Evolutionary conservation across 352 stramenopile species (phyloP), one percentile per base, ranked within the genome.

Genomic region (Detonula confervacea): DNA sequence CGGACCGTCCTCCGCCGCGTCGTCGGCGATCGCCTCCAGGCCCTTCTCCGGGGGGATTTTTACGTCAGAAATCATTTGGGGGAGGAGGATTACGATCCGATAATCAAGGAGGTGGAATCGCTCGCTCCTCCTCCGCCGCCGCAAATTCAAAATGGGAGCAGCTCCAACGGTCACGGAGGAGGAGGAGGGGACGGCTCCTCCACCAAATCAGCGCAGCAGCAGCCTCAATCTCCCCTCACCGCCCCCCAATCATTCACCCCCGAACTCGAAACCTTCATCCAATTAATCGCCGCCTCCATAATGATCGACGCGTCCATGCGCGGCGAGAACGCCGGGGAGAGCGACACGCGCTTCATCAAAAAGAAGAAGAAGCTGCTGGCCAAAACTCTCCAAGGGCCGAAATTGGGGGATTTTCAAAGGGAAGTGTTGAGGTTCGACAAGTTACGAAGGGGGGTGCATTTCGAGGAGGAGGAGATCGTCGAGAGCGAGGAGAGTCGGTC

Each of bases 251-350:
- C 70, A 6, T 55, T 78, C 49, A 59, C 30, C 14, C 20, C 61
- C 22, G 57, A 75, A n/a, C 61, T 76, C 35, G 73, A 81, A 24
- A 72, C 56, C 16, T 81, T 81, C 49, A 35, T 81, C 14, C 56
- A 72, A 51, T 62, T 81, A 12, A 70, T 81, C 14, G 73, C 73
- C 33, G 73, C 73, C 1, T 81, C 73, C 16, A 81, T 81, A 49
- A 68, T 81, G 35, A 76, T 81, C 14, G 73, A 81, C 44, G 73
- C 73, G 0, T 68, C 47, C 46, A 81, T 81, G 73, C 63, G 73
- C 0, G 73, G 73, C 1, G 73, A 81, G 47, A 81, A 81, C 16
- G 55, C 73, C 14, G 73, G 73, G 4, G 73, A 81, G 35, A 72
- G 56, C 1, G 73, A 81, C 37, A 69, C 73, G 7, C 44, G 73